A percentile compares a stretch with the other conserved stretches of the same genome.
Conservation (phyloP, 2,329 filamentous ascomycete genomes). For the Chalaropsis thielavioides region DNA sequence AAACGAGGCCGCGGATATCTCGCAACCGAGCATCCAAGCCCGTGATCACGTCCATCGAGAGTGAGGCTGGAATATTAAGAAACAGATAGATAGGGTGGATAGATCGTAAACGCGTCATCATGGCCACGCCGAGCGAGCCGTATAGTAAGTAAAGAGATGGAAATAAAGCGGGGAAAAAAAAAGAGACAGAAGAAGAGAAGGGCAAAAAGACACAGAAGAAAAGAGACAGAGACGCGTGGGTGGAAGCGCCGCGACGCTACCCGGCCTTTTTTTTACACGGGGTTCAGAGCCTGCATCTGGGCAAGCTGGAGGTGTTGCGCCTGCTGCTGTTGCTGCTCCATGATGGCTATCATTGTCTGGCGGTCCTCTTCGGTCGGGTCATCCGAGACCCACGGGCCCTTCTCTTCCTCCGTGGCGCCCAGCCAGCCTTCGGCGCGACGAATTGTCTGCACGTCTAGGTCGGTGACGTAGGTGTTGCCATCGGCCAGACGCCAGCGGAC, state of each 20-base stretch:
- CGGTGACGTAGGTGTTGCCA: conserved; percentile 70
- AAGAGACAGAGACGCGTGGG: neutral
- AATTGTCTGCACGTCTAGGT: conserved; percentile 81
- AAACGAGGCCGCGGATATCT: neutral
- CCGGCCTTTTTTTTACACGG: neutral
- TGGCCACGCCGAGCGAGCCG: neutral
- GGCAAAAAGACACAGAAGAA: conserved; percentile 3
- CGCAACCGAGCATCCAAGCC: conserved; percentile 3
- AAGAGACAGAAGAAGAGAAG: conserved; percentile 7
- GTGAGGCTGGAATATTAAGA: neutral
- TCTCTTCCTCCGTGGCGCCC: conserved; percentile 68
- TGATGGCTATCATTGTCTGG: conserved; percentile 35
- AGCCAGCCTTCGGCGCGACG: conserved; percentile 76
- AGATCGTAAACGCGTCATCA: conserved; percentile 3
- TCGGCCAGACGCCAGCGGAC: conserved; percentile 70
- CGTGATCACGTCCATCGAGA: neutral
- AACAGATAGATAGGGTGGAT: neutral
- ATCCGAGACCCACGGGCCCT: conserved; percentile 67
- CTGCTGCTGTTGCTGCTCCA: neutral
- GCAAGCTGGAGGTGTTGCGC: neutral
- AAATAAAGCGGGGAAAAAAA: conserved; percentile 11
- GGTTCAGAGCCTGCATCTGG: neutral
- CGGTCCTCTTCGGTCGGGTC: conserved; percentile 50
- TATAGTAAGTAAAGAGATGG: conserved; percentile 1
- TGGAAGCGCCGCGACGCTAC: too few relatives aligned